These are phyloP conservation scores for Magnaporthiopsis incrustans DNA, from an alignment of 2,329 filamentous ascomycete genomes.

Conservation along the genomic window DNA sequence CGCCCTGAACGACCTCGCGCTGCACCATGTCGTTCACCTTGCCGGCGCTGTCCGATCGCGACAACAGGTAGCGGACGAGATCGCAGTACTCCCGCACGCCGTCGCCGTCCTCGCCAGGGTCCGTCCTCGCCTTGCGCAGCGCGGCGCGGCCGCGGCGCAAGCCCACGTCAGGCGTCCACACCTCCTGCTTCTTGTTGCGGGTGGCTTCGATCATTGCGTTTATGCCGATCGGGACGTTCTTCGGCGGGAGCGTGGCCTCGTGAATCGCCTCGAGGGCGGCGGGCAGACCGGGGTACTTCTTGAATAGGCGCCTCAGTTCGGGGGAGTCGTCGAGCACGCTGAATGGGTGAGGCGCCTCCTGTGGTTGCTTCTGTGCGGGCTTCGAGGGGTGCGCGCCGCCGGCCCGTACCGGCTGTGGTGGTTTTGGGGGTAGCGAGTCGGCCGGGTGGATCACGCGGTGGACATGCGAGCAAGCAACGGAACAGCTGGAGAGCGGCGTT, in stretches of 20 bases:
- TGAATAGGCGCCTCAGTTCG: conserved; percentile 42
- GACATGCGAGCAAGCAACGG: conserved; percentile 41
- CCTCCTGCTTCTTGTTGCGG: conserved; percentile 23
- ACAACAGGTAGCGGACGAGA: conserved; percentile 43
- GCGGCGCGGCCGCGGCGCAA: conserved; percentile 46
- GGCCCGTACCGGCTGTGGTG: conserved; percentile 10
- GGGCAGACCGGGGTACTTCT: conserved; percentile 41
- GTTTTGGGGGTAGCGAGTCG: conserved; percentile 12
- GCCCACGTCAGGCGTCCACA: conserved; percentile 52
- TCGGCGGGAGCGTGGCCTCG: conserved; percentile 39
- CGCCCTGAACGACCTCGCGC: conserved; percentile 36
- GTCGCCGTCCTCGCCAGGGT: conserved; percentile 47
- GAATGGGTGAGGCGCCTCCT: conserved; percentile 34
- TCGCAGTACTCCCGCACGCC: conserved; percentile 54
- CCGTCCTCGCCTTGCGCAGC: conserved; percentile 40
- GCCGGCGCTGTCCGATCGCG: conserved; percentile 19
- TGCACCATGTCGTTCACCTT: conserved; percentile 27
- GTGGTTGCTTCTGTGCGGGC: conserved; percentile 9
- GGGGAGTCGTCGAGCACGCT: conserved; percentile 41
- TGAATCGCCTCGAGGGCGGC: conserved; percentile 40
- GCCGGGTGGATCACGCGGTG: conserved; percentile 24
- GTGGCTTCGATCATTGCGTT: background rate
- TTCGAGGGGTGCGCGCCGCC: conserved; percentile 5
- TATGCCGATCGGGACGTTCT: conserved; percentile 15
- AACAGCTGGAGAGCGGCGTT: conserved; percentile 37